Base-by-base conservation (phyloP, 139 green algal species). In the Haematococcus sp. region DNA sequence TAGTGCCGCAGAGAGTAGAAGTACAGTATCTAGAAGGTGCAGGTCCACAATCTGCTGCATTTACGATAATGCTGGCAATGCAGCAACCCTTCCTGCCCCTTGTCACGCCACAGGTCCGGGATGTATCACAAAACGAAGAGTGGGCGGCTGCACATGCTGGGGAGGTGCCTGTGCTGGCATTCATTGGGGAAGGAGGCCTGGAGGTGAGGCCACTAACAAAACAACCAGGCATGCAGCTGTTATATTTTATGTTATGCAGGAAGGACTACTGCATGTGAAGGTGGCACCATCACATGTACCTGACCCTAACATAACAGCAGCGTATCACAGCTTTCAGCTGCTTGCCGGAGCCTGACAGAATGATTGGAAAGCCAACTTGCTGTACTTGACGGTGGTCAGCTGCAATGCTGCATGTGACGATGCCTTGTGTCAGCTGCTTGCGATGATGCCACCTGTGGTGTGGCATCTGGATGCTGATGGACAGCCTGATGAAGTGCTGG, bases 131-230 rank as follows among this genome's bases (percentile, higher is more conserved):
- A 28, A 82, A 79, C 40, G 74, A 76, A 7, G 59, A 33, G 2
- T 89, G 84, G 84, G 68, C 84, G 55, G 60, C 56, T 1, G 35
- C 58, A 5, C 80, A 83, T 32, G 46, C 60, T 1, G 59, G 84
- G 59, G 61, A 61, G 16, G 84, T 89, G 33, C 84, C 84, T 7
- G 82, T 89, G 31, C 76, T 89, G 61, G 84, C 78, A 23, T 43
- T 66, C 25, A 31, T 79, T 22, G 61, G 43, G 20, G 22, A 34
- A 33, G 40, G 69, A 3, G 81, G 63, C 25, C 49, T 33, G 7
- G 63, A 81, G 46, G 80, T 76, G 32, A 68, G 61, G 4, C 2
- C 11, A 4, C 9, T 60, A 27, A 15, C 52, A 15, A 4, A 27
- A 31, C 15, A 30, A 11, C 31, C 3, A n/a, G 61, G 3, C 32